These are phyloP conservation scores for Phialophora verrucosa DNA, from an alignment of 2,329 filamentous ascomycete species.

Conservation along the genomic window DNA sequence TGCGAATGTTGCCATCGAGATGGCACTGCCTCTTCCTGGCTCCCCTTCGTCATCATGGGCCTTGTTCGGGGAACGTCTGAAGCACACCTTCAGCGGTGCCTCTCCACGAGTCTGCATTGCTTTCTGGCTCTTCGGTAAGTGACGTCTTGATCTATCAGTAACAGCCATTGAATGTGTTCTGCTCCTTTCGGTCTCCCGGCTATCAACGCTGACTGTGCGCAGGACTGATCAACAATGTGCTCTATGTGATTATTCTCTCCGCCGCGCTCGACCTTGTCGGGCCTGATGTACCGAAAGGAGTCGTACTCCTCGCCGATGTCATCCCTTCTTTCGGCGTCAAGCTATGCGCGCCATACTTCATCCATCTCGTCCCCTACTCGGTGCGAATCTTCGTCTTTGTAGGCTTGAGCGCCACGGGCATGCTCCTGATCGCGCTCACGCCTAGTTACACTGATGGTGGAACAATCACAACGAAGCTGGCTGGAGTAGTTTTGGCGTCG, in stretches of 20 bases:
- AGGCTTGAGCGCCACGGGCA: conserved; percentile 76
- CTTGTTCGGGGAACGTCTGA: conserved; percentile 71
- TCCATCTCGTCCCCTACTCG: conserved; percentile 82
- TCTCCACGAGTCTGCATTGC: conserved; percentile 75
- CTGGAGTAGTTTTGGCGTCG: conserved; percentile 83
- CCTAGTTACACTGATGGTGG: conserved; percentile 63
- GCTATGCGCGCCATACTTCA: conserved; percentile 89
- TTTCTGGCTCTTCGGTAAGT: conserved; percentile 91
- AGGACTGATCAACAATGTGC: conserved; percentile 95
- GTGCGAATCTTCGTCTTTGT: conserved; percentile 77
- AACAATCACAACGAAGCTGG: conserved; percentile 75
- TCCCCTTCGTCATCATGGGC: conserved; percentile 72
- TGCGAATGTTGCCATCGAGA: conserved; percentile 11
- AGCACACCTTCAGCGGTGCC: conserved; percentile 67
- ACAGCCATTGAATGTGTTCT: background rate
- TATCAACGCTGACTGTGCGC: conserved; percentile 23
- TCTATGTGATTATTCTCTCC: conserved; percentile 96
- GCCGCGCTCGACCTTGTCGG: conserved; percentile 95
- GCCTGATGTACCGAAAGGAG: conserved; percentile 80
- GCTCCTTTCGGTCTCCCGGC: background rate
- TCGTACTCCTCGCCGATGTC: conserved; percentile 92
- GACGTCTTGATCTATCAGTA: background rate
- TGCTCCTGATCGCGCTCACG: conserved; percentile 85
- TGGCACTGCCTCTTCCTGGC: conserved; percentile 60
- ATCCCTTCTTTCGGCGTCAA: conserved; percentile 88